Evolutionary conservation across 2,329 filamentous ascomycete genomes (phyloP), one percentile per base, ranked within the genome.

Genomic region (Phaeosphaeria sp.): DNA sequence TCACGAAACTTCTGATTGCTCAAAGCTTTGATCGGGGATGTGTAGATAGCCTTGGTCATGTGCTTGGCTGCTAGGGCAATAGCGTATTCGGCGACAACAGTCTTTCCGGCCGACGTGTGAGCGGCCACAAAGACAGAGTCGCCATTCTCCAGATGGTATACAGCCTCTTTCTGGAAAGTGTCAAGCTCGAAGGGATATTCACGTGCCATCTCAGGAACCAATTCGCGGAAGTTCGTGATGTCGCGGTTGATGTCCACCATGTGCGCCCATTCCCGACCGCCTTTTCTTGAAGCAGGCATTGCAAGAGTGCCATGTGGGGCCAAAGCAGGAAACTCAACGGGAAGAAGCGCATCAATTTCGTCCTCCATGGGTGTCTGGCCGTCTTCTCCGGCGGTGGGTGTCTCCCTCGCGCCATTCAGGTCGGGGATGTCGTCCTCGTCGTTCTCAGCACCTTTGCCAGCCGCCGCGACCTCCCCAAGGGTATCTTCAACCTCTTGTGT

Each of bases 11-110:
- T 99, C 74, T 99, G 95, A 74, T 99, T 99, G 79, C 95, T 98
- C 56, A 99, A 82, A 2, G 95, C 95, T 77, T 99, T 99, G 82
- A 99, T 99, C 0, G 95, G 95, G 0, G 95, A 98, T 0, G 95
- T 99, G 76, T 99, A 99, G 63, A 99, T 99, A 21, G 95, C 94
- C 77, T 99, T 99, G 8, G 95, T 99, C 94, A 98, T 98, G 75
- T 99, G 95, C 74, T 94, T 96, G n/a, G 92, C 90, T 27, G 95
- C 95, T 57, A 99, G 82, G 6, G 95, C 93, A 75, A 99, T 98
- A 49, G 94, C 95, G 77, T 99, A 99, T 75, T 99, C 95, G 25
- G 95, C 95, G 15, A 99, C 95, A 0, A 98, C 95, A 1, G 95
- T 99, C 81, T 99, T 99, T 55, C 95, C 95, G 21, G 95, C 95